These are phyloP conservation scores for Penicillium maclennaniae DNA, from an alignment of 495 filamentous ascomycete genomes.

Conservation along the genomic window DNA sequence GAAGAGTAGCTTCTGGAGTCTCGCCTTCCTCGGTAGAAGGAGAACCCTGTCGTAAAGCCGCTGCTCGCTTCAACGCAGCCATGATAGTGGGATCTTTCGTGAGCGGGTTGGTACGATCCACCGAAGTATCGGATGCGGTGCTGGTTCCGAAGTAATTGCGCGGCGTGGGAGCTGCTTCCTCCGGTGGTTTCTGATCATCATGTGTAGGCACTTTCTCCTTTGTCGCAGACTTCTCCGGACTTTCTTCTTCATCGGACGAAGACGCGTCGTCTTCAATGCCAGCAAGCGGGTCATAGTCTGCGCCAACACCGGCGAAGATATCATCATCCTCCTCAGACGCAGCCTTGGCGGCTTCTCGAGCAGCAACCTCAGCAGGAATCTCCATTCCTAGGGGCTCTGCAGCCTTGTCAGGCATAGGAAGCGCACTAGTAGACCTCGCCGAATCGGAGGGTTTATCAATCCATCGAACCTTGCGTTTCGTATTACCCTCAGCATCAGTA, in stretches of 20 bases:
- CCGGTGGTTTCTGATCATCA: slow-evolving; percentile 1
- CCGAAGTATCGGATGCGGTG: slow-evolving; percentile 25
- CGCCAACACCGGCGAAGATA: slow-evolving; percentile 85
- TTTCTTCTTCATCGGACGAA: slow-evolving; percentile 47
- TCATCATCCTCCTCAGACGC: slow-evolving; percentile 51
- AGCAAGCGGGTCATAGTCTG: slow-evolving; percentile 84
- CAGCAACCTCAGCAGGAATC: slow-evolving; percentile 55
- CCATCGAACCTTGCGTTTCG: slow-evolving; percentile 73
- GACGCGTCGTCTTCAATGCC: slow-evolving; percentile 55
- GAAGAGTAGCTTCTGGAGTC: slow-evolving; percentile 52
- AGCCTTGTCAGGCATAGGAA: slow-evolving; percentile 63
- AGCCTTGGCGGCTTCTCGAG: slow-evolving; percentile 32
- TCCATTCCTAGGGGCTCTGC: slow-evolving; percentile 73
- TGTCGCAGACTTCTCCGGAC: slow-evolving; percentile 11
- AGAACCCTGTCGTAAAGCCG: slow-evolving; percentile 57
- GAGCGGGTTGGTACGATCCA: slow-evolving; percentile 53
- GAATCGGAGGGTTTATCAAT: slow-evolving; percentile 42
- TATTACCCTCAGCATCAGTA: slow-evolving; percentile 80
- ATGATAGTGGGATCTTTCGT: slow-evolving; percentile 71
- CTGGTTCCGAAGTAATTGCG: slow-evolving; percentile 41
- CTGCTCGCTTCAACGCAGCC: slow-evolving; percentile 81
- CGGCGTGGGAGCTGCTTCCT: slow-evolving; percentile 23
- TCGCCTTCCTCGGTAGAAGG: slow-evolving; percentile 35
- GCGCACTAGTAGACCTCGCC: slow-evolving; percentile 27
- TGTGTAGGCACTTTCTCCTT: slow-evolving; percentile 22